Base-by-base conservation (phyloP, 495 filamentous ascomycete species). In the Viridothelium virens region DNA sequence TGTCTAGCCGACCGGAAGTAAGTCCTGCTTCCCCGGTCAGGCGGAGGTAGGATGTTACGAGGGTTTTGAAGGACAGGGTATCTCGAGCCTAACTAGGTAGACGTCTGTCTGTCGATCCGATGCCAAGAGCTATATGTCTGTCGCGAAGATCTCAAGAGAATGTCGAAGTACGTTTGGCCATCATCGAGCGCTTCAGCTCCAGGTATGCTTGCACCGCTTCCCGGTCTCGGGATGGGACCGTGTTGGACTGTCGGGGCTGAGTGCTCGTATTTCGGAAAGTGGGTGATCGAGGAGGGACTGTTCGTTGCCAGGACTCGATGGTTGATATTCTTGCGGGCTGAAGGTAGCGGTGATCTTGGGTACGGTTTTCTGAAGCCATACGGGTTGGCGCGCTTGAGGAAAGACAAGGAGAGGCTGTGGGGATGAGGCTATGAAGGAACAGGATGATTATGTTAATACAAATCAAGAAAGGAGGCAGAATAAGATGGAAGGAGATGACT, bases 261-360 rank as follows among this genome's bases (percentile, higher is more conserved):
- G 53, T 2, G 14, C 25, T 25, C 25, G 11, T 59, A 31, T 31
- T 59, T 11, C 53, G 25, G 31, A 36, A 59, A 2, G 53, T 59
- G 33, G 53, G 53, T 11, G 53, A 59, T 59, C 53, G 53, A 10
- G 33, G 25, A 18, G 53, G 53, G 7, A 59, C 53, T 11, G 53
- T 59, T 33, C 53, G 53, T 59, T 59, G 53, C 53, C 53, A 59
- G 25, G 53, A 59, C 53, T 59, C 53, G 53, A 59, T 59, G 53
- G 53, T 59, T 9, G 53, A 59, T 7, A 59, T 59, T 18, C 53
- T 59, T 33, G n/a, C 36, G 25, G 53, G 31, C 7, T 33, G 18
- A 31, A 59, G 53, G 31, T 59, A 59, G 53, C 53, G 53, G 53
- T 59, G 53, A 18, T 59, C 18, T 33, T 59, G 10, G 53, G 25